Percentiles rank a stretch among this genome's conserved stretches.
These are phyloP conservation scores for Monilinia aucupariae DNA, from an alignment of 2,329 filamentous ascomycete species.

Conservation along the genomic window DNA sequence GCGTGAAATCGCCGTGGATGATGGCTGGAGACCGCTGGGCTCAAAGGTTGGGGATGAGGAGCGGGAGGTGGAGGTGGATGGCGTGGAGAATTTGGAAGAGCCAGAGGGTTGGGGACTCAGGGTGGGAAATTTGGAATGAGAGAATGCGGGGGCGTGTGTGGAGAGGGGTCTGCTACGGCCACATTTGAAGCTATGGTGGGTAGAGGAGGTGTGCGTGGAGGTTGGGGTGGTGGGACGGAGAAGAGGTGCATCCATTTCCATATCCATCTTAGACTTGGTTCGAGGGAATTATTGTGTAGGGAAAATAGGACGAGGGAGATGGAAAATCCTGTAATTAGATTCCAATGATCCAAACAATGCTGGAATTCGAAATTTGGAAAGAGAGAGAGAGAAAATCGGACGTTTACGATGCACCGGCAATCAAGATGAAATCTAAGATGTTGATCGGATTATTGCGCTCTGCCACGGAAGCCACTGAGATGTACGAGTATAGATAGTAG, in stretches of 20 bases:
- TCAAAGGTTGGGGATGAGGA: neutral
- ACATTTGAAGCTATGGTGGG: neutral
- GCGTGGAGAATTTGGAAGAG: neutral
- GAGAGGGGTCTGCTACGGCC: neutral
- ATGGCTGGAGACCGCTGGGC: neutral
- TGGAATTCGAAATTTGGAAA: neutral
- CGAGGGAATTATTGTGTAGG: neutral
- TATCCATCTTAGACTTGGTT: neutral
- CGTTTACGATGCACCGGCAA: slow-evolving; percentile 3
- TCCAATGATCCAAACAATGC: neutral
- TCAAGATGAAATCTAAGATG: neutral
- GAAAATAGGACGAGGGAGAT: neutral
- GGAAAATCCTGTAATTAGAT: neutral
- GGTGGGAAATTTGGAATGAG: neutral
- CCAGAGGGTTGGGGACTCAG: neutral
- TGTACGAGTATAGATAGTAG: neutral
- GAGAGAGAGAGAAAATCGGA: neutral
- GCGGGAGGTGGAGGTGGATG: neutral
- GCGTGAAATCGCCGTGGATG: neutral
- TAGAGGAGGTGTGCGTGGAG: neutral
- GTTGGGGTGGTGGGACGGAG: slow-evolving; percentile 1
- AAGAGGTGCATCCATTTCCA: slow-evolving; percentile 14
- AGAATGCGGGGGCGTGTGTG: neutral
- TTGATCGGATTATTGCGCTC: neutral
- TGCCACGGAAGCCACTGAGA: neutral